A percentile compares a stretch with the other conserved stretches of the same genome.
Conservation (phyloP, 305 asterid genomes). For the Solanum chacoense region DNA sequence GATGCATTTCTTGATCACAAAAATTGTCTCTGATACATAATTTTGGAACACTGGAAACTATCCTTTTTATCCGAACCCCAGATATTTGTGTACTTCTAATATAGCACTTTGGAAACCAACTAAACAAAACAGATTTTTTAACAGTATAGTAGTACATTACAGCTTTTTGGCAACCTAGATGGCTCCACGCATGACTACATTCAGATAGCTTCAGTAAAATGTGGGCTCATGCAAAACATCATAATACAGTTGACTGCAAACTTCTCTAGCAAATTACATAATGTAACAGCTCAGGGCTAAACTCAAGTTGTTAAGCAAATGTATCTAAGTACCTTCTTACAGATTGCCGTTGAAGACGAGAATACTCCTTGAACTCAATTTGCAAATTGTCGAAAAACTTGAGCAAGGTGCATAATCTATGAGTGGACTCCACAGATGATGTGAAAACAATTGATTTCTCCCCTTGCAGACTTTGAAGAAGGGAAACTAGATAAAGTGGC, state of each 20-base stretch:
- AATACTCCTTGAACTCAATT: slow-evolving; percentile 65
- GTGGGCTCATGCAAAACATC: background rate
- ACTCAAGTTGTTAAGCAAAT: background rate
- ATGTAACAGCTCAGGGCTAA: background rate
- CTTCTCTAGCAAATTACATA: background rate
- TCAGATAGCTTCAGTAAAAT: background rate
- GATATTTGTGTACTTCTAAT: background rate
- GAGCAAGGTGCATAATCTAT: slow-evolving; percentile 57
- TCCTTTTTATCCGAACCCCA: background rate
- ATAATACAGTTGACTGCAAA: background rate
- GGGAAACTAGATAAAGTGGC: slow-evolving; percentile 71
- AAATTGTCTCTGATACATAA: background rate
- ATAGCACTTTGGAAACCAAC: background rate
- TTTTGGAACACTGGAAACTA: background rate
- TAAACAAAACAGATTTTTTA: background rate
- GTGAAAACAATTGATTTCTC: slow-evolving; percentile 86
- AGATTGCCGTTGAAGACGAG: slow-evolving; percentile 77
- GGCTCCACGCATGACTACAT: background rate
- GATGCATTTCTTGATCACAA: background rate
- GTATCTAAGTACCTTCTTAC: slow-evolving; percentile 47
- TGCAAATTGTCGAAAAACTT: slow-evolving; percentile 47
- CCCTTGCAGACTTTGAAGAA: slow-evolving; percentile 51
- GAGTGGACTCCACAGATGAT: slow-evolving; percentile 75
- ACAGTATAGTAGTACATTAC: background rate
- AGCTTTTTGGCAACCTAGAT: background rate